Evolutionary conservation across 2,329 filamentous ascomycete species (phyloP), one percentile per base, ranked within the genome.

Genomic region (Verticillium alfalfae): DNA sequence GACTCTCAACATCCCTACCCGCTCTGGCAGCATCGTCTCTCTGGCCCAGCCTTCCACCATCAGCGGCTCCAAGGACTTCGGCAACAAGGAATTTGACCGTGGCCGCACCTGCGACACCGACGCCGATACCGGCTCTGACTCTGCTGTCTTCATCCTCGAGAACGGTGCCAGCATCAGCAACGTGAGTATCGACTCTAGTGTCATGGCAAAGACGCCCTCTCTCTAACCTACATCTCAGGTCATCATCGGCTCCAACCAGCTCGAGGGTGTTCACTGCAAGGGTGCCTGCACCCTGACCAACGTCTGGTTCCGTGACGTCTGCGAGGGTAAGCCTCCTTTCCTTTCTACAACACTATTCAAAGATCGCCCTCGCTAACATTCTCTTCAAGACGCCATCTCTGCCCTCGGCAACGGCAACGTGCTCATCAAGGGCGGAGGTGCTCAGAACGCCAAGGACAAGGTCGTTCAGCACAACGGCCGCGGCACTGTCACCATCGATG

Each of bases 111-210:
- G 65, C 49, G 59, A 66, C 57, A 65, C 60, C 13, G 65, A 66
- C 12, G 66, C 52, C 36, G 66, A 67, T 59, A 67, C 63, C 2
- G 64, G 64, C 65, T 68, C 22, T 37, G 36, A 39, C n/a, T 41
- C 56, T 59, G 79, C 82, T 56, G 81, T 84, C 69, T 84, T 84
- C 76, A 74, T 81, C 64, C 73, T 85, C 59, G 74, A 79, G 69
- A 72, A 77, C 58, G 82, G 82, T 36, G 82, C 77, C 36, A 81
- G 76, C 34, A 71, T 84, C 34, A 78, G 76, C 65, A 84, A 84
- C 67, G 81, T 58, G 37, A 58, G 56, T 38, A 10, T 26, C 22
- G 18, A 9, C 2, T 22, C 1, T 9, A 41, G 39, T 15, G 15
- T 15, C 39, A 41, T 7, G 3, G n/a, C 39, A n/a, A n/a, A 9